Evolutionary conservation across 2,329 filamentous ascomycete species (phyloP), one percentile per base, ranked within the genome.

Genomic region (Endocalyx cinctus): DNA sequence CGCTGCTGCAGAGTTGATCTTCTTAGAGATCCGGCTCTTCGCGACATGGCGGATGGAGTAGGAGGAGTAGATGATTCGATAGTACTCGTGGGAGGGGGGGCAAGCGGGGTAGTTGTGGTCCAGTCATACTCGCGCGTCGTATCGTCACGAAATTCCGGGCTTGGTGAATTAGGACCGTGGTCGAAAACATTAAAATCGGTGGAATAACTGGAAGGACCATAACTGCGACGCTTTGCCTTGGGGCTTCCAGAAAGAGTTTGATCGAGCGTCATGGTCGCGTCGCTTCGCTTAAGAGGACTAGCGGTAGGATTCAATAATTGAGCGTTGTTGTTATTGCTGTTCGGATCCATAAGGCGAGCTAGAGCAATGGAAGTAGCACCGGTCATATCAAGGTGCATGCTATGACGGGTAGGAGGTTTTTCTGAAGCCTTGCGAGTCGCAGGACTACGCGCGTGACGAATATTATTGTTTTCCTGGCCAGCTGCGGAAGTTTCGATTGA

Each of bases 1-100:
- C 90, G 82, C 59, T 95, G 89, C 54, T 94, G 87, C 16, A 95
- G 62, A 1, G 90, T 95, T 3, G 88, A 94, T 56, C 83, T 89
- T 38, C 90, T 76, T 30, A 96, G 66, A 13, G 87, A 92, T 2
- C 82, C 84, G 1, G 84, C 79, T 42, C 84, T 72, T 54, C 80
- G 82, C 12, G 80, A 75, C 46, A 84, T 69, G 4, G 70, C 72
- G 54, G 72, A 52, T 48, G 75, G 57, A 33, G 73, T 66, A 31
- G 64, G 66, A 39, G 66, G 68, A n/a, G n/a, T n/a, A n/a, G n/a
- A n/a, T n/a, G n/a, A n/a, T n/a, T n/a, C n/a, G n/a, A n/a, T n/a
- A n/a, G n/a, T n/a, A n/a, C n/a, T n/a, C n/a, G n/a, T n/a, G 29
- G 63, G 45, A 3, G 58, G 41, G 1, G 60, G 51, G 17, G 77